These are phyloP conservation scores for Alnus rubra DNA, from an alignment of 306 rosid species.

Conservation along the genomic window DNA sequence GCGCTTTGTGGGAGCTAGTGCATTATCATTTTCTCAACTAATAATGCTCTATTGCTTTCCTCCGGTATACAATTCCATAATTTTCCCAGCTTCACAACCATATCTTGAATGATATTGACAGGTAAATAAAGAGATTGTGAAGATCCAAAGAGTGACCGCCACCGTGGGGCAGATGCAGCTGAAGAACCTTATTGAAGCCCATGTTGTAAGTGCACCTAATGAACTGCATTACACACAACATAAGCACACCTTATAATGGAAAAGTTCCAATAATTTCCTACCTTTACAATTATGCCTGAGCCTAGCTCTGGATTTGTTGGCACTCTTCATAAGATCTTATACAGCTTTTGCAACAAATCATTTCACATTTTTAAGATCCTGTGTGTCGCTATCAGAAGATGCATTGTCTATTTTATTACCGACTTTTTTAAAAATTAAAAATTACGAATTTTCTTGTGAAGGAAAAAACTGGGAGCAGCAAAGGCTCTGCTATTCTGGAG, in stretches of 20 bases:
- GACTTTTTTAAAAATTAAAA: no score
- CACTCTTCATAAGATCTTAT: background rate
- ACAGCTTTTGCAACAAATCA: background rate
- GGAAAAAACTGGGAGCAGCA: conserved; percentile 94
- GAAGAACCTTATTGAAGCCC: conserved; percentile 92
- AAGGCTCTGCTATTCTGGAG: conserved; percentile 75
- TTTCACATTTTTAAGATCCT: background rate
- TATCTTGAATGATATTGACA: conserved; percentile 39
- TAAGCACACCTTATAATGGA: background rate
- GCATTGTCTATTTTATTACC: background rate
- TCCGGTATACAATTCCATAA: background rate
- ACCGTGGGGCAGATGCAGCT: conserved; percentile 94
- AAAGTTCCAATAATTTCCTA: background rate
- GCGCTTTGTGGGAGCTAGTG: background rate
- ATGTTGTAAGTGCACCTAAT: conserved; percentile 73
- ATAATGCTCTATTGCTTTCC: conserved; percentile 15
- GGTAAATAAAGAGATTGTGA: conserved; percentile 94
- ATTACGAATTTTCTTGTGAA: conserved; percentile 24
- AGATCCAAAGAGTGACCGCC: conserved; percentile 84
- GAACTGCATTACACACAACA: conserved; percentile 4
- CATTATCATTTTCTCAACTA: background rate
- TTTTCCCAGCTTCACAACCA: background rate
- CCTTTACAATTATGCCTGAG: background rate
- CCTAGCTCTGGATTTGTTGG: no score
- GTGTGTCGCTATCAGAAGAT: background rate